Base-by-base conservation (phyloP, 768 basidiomycete genomes). In the Leucosporidium creatinivorum region DNA sequence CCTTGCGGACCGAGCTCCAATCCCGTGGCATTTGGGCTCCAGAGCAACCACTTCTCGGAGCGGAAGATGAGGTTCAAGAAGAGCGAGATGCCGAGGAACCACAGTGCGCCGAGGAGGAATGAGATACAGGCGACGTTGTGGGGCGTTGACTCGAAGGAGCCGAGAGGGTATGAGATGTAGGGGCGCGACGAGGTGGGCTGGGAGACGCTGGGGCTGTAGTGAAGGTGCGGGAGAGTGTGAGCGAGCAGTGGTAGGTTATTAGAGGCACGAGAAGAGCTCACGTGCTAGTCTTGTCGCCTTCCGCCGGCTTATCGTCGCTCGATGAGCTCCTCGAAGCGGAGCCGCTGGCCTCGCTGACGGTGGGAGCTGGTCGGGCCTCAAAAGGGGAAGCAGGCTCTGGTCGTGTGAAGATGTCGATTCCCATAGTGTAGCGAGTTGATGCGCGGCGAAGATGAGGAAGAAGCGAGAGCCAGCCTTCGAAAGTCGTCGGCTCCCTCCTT, bases 101-200 rank as follows among this genome's bases (percentile, higher is more conserved):
- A 91, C 23, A 84, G 54, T 21, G 79, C 79, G n/a, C 94, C 94
- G 8, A 99, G 84, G n/a, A 87, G 70, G 77, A 94, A 93, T 1
- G 93, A 86, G 73, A 96, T 86, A 36, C 84, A 81, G 0, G 89
- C 85, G 1, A 84, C 86, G 6, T 85, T 84, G 51, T 94, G 82
- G 1, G 89, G 91, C 19, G 94, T 94, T 13, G 68, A 67, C n/a
- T 59, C 39, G 66, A 69, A 73, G 19, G 55, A 64, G 30, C 65
- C 69, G 39, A 73, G 39, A 2, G 71, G 71, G 47, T 58, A 65
- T 28, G 64, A 62, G 76, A 97, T 49, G 54, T 18, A 55, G 26
- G 25, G 54, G 54, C 54, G 54, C 54, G 54, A 23, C 9, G 50
- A 51, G 3, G 50, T 25, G 19, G 50, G 50, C 21, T 51, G 50